These are phyloP conservation scores for Pichia californica DNA, from an alignment of 805 yeast genomes.

Conservation along the genomic window DNA sequence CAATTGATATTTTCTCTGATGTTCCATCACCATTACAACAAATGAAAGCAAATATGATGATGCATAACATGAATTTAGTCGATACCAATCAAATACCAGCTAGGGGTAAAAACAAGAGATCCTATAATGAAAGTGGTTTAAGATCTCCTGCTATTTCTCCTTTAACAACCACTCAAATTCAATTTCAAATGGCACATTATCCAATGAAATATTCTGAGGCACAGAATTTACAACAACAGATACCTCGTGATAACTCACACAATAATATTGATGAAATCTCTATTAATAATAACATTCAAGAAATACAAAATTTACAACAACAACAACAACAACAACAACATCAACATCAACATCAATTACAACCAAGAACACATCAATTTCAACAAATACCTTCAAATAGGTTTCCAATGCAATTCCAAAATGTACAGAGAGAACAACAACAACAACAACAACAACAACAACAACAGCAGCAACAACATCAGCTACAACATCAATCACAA, in stretches of 20 bases:
- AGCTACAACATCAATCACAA: background rate
- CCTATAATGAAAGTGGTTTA: background rate
- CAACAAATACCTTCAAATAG: too few species aligned
- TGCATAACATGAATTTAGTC: background rate
- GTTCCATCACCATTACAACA: slow-evolving; percentile 3
- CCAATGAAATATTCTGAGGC: background rate
- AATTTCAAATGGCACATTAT: background rate
- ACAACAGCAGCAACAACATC: background rate
- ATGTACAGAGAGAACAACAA: background rate
- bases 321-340: too few species aligned
- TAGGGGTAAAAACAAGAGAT: background rate
- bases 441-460: background rate
- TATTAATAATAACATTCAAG: too few species aligned
- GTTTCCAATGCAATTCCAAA: too few species aligned
- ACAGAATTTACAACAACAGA: background rate
- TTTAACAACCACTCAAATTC: background rate
- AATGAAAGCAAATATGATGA: slow-evolving; percentile 1
- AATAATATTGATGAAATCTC: too few species aligned
- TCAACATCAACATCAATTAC: too few species aligned
- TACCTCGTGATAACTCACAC: too few species aligned
- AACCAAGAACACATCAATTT: too few species aligned
- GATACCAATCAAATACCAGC: background rate
- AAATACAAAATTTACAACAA: too few species aligned
- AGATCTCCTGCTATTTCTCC: background rate
- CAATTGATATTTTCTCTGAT: background rate